Base-by-base conservation (phyloP, 2,329 filamentous ascomycete genomes). In the Chrysosporium queenslandicum region DNA sequence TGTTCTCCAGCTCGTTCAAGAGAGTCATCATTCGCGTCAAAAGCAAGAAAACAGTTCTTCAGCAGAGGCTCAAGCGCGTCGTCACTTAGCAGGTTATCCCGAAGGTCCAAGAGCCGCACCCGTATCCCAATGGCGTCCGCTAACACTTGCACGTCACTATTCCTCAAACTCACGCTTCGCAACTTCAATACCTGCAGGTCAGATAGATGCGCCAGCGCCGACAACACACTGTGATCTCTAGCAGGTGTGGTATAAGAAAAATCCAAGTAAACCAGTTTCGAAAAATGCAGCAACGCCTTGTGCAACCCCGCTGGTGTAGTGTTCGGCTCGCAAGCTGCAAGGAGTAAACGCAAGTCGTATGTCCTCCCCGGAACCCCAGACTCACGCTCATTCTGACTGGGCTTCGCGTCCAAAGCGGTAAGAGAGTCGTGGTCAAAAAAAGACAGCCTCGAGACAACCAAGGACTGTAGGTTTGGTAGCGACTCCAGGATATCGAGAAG, bases 341-440 rank as follows among this genome's bases (percentile, higher is more conserved):
- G 68, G 6, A 83, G 66, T 3, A 82, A 64, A 27, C 78, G 76
- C 23, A 82, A 61, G 16, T 71, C 70, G 58, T 78, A 77, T 23
- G 30, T 46, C 16, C 20, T 37, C 8, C 14, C 1, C 12, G 14
- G 12, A 7, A 8, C 9, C 11, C 16, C 27, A 29, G 20, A 29
- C 20, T 27, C 18, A 34, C 7, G 39, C 8, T 36, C 50, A 54
- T 18, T 45, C 48, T 39, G 14, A 12, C 47, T 52, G 8, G 59
- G 50, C 8, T 58, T 56, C 21, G 66, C 61, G 49, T 68, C 72
- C 51, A 82, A 60, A 2, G 74, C 75, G 53, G 73, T 66, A 50
- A 82, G 71, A 16, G 77, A 71, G 55, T 74, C 73, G 61, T 83
- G 78, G 53, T 83, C 80, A 59, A 83, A 82, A 61, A 81, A 82